Evolutionary conservation across 2,329 filamentous ascomycete genomes (phyloP).

Genomic region (Cladophialophora immunda): DNA sequence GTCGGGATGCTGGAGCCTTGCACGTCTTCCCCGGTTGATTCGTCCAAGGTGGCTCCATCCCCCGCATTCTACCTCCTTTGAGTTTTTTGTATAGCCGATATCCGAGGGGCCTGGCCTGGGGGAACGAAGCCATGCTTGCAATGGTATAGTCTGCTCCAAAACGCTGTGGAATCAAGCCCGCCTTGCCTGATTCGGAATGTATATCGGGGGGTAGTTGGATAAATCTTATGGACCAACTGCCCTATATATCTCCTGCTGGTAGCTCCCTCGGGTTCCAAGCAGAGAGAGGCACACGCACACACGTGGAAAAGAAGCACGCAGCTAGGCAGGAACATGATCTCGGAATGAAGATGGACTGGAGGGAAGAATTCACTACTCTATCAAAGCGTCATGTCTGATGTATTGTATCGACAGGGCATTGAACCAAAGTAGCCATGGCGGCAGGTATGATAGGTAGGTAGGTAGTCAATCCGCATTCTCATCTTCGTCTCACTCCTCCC

Average conservation of each 20-base stretch:
- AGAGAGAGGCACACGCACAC: too few species aligned
- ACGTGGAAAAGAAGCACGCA: too few species aligned
- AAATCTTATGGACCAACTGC: not conserved
- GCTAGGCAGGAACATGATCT: too few species aligned
- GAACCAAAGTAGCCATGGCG: too few species aligned
- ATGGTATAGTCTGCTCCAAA: not conserved
- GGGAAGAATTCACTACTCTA: too few species aligned
- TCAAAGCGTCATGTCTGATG: too few species aligned
- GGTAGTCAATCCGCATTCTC: too few species aligned
- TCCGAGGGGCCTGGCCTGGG: not conserved
- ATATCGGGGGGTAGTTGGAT: not conserved
- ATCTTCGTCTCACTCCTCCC: too few species aligned
- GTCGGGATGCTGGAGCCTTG: not conserved
- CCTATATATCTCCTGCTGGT: not conserved
- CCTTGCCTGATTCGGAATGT: not conserved
- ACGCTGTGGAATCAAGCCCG: not conserved
- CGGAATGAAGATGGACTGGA: too few species aligned
- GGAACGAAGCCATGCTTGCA: not conserved
- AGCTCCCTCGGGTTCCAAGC: too few species aligned
- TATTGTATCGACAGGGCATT: too few species aligned
- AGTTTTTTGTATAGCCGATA: conserved; percentile 5
- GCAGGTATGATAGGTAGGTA: too few species aligned
- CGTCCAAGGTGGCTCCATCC: not conserved
- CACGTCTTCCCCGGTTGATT: not conserved
- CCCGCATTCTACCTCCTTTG: not conserved